Conservation (phyloP, 768 basidiomycete species). For the Kockovaella imperatae region DNA sequence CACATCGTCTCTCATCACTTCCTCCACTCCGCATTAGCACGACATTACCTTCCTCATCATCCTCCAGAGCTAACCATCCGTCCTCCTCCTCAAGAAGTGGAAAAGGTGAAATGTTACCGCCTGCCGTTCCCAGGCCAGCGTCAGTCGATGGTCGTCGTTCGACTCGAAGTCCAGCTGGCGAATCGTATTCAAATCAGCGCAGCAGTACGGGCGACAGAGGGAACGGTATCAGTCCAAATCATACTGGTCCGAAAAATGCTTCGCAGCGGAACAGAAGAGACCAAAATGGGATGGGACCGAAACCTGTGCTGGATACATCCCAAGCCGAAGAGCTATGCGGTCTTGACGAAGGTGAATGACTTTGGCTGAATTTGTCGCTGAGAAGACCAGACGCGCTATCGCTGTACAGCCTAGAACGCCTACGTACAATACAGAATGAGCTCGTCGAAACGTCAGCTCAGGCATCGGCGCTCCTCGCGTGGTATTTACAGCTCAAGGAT, state of each 20-base stretch:
- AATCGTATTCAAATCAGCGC: slow-evolving; percentile 29
- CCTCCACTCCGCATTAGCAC: slow-evolving; percentile 77
- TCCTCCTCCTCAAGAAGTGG: slow-evolving; percentile 1
- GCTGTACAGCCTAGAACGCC: slow-evolving; percentile 59
- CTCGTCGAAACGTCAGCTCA: slow-evolving; percentile 65
- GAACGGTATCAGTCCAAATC: too few species aligned
- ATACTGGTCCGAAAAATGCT: too few species aligned
- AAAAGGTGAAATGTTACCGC: neutral
- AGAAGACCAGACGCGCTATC: slow-evolving; percentile 69
- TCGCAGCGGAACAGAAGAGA: slow-evolving; percentile 6
- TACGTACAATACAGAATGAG: slow-evolving; percentile 63
- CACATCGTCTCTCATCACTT: slow-evolving; percentile 46
- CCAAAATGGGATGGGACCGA: slow-evolving; percentile 59
- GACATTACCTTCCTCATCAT: slow-evolving; percentile 51
- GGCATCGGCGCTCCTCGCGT: slow-evolving; percentile 66
- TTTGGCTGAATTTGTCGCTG: neutral
- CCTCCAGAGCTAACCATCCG: slow-evolving; percentile 23
- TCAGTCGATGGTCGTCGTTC: slow-evolving; percentile 4
- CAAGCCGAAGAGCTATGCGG: slow-evolving; percentile 62
- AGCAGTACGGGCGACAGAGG: slow-evolving; percentile 1
- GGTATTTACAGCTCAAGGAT: slow-evolving; percentile 61
- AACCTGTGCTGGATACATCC: slow-evolving; percentile 62
- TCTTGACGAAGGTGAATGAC: slow-evolving; percentile 57
- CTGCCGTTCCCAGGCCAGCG: neutral
- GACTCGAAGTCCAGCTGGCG: slow-evolving; percentile 23